Evolutionary conservation across 148 eudicot species (phyloP).

Genomic region (Beta vulgaris): DNA sequence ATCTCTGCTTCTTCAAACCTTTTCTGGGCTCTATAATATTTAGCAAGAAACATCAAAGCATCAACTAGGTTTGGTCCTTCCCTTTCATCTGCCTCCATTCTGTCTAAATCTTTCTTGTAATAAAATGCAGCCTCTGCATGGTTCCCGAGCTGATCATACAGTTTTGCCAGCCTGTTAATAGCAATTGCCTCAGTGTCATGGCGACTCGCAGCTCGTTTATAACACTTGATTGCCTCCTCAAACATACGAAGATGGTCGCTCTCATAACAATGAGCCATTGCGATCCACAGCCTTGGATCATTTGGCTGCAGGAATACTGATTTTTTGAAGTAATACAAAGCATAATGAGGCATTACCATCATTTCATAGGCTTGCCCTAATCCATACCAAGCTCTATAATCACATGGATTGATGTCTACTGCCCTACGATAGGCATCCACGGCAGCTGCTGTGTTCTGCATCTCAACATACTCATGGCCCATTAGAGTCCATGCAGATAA

Average conservation of each 20-base stretch:
- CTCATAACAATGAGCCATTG: slow-evolving; percentile 98
- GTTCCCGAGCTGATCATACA: slow-evolving; percentile 67
- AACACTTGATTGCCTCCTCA: slow-evolving; percentile 95
- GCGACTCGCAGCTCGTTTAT: slow-evolving; percentile 74
- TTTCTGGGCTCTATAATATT: slow-evolving; percentile 59
- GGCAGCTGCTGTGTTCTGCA: slow-evolving; percentile 93
- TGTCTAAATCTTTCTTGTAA: slow-evolving; percentile 88
- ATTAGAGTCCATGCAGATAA: slow-evolving; percentile 96
- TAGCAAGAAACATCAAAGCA: slow-evolving; percentile 76
- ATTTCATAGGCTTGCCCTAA: slow-evolving; percentile 99
- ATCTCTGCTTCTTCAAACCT: slow-evolving; percentile 89
- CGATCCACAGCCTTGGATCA: slow-evolving; percentile 96
- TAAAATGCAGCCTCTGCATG: slow-evolving; percentile 83
- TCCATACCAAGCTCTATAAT: slow-evolving; percentile 99
- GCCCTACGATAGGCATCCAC: slow-evolving; percentile 95
- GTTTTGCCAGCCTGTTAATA: slow-evolving; percentile 80
- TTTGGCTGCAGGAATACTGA: slow-evolving; percentile 85
- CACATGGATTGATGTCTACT: slow-evolving; percentile 88
- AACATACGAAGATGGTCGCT: slow-evolving; percentile 84
- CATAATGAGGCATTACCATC: slow-evolving; percentile 94
- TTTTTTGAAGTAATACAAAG: slow-evolving; percentile 80
- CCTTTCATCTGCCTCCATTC: slow-evolving; percentile 92
- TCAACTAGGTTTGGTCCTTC: slow-evolving; percentile 90
- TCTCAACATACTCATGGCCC: slow-evolving; percentile 96
- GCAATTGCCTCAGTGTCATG: slow-evolving; percentile 97